Percentiles rank a stretch among this genome's conserved stretches.
phyloP scores from a whole-genome alignment of 75 land plant species.

The Isoetes taiwanensis region DNA sequence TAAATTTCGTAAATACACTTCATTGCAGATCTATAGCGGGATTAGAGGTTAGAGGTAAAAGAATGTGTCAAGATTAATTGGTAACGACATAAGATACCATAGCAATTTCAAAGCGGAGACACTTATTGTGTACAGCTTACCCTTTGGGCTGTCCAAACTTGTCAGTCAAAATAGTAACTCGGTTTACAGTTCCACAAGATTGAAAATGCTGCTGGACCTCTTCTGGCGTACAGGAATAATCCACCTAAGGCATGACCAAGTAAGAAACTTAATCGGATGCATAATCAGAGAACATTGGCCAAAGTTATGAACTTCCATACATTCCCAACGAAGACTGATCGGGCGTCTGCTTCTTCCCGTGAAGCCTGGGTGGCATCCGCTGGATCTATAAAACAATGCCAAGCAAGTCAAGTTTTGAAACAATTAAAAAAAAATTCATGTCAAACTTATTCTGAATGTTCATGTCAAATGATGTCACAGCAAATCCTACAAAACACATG shows the following conservation, averaged over 20 bases:
- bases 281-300: not conserved
- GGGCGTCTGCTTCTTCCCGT: not conserved
- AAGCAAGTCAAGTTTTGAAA: too few species aligned
- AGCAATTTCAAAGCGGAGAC: not conserved
- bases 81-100: not conserved
- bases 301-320: not conserved
- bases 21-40: too few species aligned
- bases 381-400: too few species aligned
- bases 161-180: slow-evolving; percentile 3
- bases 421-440: too few species aligned
- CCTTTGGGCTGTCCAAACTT: slow-evolving; percentile 10
- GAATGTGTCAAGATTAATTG: not conserved
- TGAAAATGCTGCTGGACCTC: slow-evolving; percentile 8
- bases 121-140: not conserved
- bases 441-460: too few species aligned
- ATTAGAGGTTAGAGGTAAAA: not conserved
- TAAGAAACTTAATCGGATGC: not conserved
- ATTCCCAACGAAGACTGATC: slow-evolving; percentile 1
- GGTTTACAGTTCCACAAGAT: slow-evolving; percentile 3
- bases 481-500: too few species aligned
- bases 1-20: too few species aligned
- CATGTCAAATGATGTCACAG: too few species aligned
- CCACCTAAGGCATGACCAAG: not conserved
- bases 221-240: slow-evolving; percentile 1
- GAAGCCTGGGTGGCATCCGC: not conserved